Evolutionary conservation across 1,284 basidiomycete genomes (phyloP).

Genomic region (Ceratobasidium sp.): DNA sequence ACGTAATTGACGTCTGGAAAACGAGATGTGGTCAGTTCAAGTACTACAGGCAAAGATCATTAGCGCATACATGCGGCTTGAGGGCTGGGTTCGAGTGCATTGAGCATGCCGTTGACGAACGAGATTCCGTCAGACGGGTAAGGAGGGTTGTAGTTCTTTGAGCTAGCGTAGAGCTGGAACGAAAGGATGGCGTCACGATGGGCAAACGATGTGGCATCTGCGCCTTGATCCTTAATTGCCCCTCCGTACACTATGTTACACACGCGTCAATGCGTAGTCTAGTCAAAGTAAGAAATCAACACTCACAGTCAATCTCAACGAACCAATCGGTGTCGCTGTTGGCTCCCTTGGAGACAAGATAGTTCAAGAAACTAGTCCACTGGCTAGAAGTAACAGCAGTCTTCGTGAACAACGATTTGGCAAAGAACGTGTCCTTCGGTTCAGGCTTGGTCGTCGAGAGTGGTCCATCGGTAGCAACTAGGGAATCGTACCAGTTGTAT

Average conservation of each 20-base stretch:
- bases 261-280: not conserved
- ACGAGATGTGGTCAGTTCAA: not conserved
- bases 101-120: slow-evolving; percentile 52
- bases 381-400: slow-evolving; percentile 27
- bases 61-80: slow-evolving; percentile 47
- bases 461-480: slow-evolving; percentile 40
- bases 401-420: slow-evolving; percentile 46
- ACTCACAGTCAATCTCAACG: slow-evolving; percentile 46
- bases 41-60: not conserved
- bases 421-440: slow-evolving; percentile 48
- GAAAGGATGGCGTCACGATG: slow-evolving; percentile 52
- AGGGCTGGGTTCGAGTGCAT: slow-evolving; percentile 42
- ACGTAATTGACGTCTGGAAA: slow-evolving; percentile 49
- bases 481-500: slow-evolving; percentile 35
- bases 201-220: slow-evolving; percentile 51
- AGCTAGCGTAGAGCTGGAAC: slow-evolving; percentile 55
- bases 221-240: slow-evolving; percentile 50
- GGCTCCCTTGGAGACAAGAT: slow-evolving; percentile 19
- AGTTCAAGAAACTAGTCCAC: slow-evolving; percentile 44
- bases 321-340: slow-evolving; percentile 37
- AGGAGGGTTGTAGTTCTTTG: slow-evolving; percentile 51
- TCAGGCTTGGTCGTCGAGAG: slow-evolving; percentile 36
- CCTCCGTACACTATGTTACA: slow-evolving; percentile 48
- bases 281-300: not conserved
- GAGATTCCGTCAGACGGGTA: slow-evolving; percentile 53